phyloP scores from a whole-genome alignment of 78 protist species.

The Bodo saltans region DNA sequence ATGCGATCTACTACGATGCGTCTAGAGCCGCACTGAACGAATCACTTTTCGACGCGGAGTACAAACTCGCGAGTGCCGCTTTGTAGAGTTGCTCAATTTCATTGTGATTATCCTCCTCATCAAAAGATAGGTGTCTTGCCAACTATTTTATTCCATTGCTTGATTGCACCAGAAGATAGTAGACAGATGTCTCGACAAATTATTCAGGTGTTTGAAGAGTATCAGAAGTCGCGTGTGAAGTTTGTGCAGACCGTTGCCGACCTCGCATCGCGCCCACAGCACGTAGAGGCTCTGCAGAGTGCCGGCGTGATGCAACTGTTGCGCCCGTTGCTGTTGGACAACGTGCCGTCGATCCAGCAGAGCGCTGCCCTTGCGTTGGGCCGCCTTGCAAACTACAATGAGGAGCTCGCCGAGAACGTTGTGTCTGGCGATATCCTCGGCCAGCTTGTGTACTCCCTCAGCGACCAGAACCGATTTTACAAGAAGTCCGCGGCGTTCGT shows the following conservation, averaged over 20 bases:
- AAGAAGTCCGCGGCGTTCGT: slow-evolving; percentile 87
- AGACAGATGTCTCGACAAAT: slow-evolving; percentile 26
- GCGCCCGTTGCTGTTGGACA: slow-evolving; percentile 78
- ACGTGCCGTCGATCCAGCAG: slow-evolving; percentile 74
- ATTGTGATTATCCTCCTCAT: too few species aligned
- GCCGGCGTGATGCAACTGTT: slow-evolving; percentile 78
- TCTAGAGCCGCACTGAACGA: too few species aligned
- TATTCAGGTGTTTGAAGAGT: slow-evolving; percentile 65
- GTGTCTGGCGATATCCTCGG: slow-evolving; percentile 78
- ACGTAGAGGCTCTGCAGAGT: slow-evolving; percentile 67
- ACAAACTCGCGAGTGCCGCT: too few species aligned
- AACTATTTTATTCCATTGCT: too few species aligned
- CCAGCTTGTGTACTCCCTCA: slow-evolving; percentile 71
- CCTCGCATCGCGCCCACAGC: slow-evolving; percentile 71
- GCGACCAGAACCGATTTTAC: slow-evolving; percentile 76
- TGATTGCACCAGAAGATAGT: too few species aligned
- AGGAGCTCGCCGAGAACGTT: slow-evolving; percentile 79
- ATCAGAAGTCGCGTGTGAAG: slow-evolving; percentile 69
- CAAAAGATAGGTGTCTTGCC: too few species aligned
- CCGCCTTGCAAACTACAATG: slow-evolving; percentile 77
- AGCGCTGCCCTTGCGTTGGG: slow-evolving; percentile 45
- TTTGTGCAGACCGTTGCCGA: slow-evolving; percentile 87
- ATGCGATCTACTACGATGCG: neutral
- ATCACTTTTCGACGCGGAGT: too few species aligned
- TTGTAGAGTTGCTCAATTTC: too few species aligned